Percentiles rank a stretch among this genome's conserved stretches.
Conservation (phyloP, 768 basidiomycete species). For the Rhodotorula toruloides region DNA sequence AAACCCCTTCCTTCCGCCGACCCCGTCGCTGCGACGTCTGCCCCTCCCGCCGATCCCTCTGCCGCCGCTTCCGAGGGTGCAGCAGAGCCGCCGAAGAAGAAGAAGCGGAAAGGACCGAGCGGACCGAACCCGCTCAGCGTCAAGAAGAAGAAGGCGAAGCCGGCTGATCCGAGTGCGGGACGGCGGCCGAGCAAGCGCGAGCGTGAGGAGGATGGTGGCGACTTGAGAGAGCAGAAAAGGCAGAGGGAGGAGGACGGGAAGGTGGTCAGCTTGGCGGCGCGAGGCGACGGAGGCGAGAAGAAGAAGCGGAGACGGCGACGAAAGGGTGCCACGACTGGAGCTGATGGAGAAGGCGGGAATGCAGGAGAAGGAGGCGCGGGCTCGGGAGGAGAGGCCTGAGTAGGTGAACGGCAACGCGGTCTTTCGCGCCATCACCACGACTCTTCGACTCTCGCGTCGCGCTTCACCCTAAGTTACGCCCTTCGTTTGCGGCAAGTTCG, state of each 20-base stretch:
- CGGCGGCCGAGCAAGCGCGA: conserved; percentile 10
- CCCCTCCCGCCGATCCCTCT: neutral
- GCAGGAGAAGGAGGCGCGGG: conserved; percentile 28
- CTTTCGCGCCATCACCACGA: too few species aligned
- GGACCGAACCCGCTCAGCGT: conserved; percentile 88
- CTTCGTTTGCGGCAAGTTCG: too few species aligned
- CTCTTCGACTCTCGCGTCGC: too few species aligned
- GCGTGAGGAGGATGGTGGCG: conserved; percentile 9
- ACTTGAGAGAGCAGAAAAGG: conserved; percentile 29
- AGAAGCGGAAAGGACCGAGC: conserved; percentile 57
- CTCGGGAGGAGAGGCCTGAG: too few species aligned
- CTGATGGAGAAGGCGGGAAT: conserved; percentile 25
- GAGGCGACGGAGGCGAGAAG: conserved; percentile 8
- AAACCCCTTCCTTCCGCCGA: conserved; percentile 20
- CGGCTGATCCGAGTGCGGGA: neutral
- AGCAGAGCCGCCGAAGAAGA: conserved; percentile 46
- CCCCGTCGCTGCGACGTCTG: neutral
- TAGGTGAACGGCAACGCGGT: too few species aligned
- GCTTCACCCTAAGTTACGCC: too few species aligned
- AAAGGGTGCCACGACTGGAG: conserved; percentile 2
- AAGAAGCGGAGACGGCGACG: conserved; percentile 16
- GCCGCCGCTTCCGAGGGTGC: conserved; percentile 23
- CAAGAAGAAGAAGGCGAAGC: conserved; percentile 50
- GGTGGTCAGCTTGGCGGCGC: conserved; percentile 11
- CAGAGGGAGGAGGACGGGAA: conserved; percentile 33